phyloP scores from a whole-genome alignment of 768 basidiomycete genomes.

The Flagelloscypha sp. region DNA sequence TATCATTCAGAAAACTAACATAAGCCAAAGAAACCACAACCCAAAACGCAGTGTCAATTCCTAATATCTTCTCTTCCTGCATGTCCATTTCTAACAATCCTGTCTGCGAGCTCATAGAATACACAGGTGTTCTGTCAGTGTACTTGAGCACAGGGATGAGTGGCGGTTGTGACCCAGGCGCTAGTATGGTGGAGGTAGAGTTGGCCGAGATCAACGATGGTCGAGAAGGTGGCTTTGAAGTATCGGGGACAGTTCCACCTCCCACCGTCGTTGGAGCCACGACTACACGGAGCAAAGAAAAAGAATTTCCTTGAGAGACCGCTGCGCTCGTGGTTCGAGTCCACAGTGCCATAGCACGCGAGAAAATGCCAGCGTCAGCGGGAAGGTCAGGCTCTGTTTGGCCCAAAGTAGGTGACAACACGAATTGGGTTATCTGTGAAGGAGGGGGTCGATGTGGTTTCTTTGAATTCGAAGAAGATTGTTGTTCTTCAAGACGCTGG shows the following conservation, averaged over 20 bases:
- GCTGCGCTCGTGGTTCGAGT: constrained; percentile 41
- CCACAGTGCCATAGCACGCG: constrained; percentile 41
- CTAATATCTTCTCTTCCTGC: constrained; percentile 46
- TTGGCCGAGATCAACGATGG: constrained; percentile 10
- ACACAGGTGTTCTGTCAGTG: constrained; percentile 63
- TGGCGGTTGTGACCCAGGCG: constrained; percentile 16
- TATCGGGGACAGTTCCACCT: constrained; percentile 14
- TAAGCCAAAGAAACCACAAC: constrained; percentile 68
- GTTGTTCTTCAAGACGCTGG: constrained; percentile 17
- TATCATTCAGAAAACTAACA: constrained; percentile 67
- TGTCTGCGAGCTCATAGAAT: constrained; percentile 47
- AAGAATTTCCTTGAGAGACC: too few relatives aligned
- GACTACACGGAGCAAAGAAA: too few relatives aligned
- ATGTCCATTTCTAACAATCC: constrained; percentile 60
- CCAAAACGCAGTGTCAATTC: constrained; percentile 74
- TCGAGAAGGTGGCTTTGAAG: constrained; percentile 13
- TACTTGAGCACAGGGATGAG: constrained; percentile 53
- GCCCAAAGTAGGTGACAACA: constrained; percentile 39
- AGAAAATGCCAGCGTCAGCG: constrained; percentile 34
- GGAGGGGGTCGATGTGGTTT: constrained; percentile 18
- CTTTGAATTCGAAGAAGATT: constrained; percentile 7
- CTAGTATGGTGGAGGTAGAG: constrained; percentile 12
- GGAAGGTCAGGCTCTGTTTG: constrained; percentile 27
- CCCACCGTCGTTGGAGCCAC: too few relatives aligned
- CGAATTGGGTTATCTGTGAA: constrained; percentile 42